These are phyloP conservation scores for Aurantiochytrium sp. DNA, from an alignment of 108 stramenopile genomes.

Conservation along the genomic window DNA sequence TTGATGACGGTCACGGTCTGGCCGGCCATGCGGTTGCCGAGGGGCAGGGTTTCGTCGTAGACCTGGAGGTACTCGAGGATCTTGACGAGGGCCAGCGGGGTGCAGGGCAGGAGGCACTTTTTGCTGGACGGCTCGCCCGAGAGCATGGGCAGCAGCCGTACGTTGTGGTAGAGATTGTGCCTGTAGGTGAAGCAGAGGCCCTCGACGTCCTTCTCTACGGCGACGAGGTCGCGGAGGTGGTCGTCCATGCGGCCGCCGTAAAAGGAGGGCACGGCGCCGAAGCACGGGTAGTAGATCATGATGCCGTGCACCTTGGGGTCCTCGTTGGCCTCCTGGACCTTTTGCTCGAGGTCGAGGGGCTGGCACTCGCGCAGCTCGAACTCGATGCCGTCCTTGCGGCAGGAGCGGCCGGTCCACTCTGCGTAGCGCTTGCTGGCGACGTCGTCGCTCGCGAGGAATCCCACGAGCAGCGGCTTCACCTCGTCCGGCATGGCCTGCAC, in stretches of 20 bases:
- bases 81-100: slow-evolving; percentile 77
- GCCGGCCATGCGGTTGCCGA: slow-evolving; percentile 64
- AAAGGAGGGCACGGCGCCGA: slow-evolving; percentile 85
- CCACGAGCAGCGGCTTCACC: slow-evolving; percentile 84
- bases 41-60: slow-evolving; percentile 43
- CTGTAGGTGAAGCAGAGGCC: slow-evolving; percentile 87
- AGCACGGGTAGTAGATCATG: slow-evolving; percentile 96
- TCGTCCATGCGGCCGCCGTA: slow-evolving; percentile 89
- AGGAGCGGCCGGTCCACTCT: slow-evolving; percentile 90
- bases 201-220: slow-evolving; percentile 87
- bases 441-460: slow-evolving; percentile 82
- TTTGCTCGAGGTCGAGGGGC: slow-evolving; percentile 78
- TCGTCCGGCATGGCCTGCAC: slow-evolving; percentile 62
- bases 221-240: slow-evolving; percentile 86
- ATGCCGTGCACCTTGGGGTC: slow-evolving; percentile 90
- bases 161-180: slow-evolving; percentile 83
- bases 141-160: slow-evolving; percentile 69
- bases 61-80: slow-evolving; percentile 65
- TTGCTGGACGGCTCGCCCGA: slow-evolving; percentile 57
- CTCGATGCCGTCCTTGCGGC: slow-evolving; percentile 78
- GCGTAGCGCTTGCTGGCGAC: slow-evolving; percentile 86
- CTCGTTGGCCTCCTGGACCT: slow-evolving; percentile 78
- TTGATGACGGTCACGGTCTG: slow-evolving; percentile 77
- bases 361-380: slow-evolving; percentile 80
- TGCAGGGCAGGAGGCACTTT: slow-evolving; percentile 89